Evolutionary conservation across 805 yeast species (phyloP), one percentile per base, ranked within the genome.

Genomic region (Candida bentonensis): DNA sequence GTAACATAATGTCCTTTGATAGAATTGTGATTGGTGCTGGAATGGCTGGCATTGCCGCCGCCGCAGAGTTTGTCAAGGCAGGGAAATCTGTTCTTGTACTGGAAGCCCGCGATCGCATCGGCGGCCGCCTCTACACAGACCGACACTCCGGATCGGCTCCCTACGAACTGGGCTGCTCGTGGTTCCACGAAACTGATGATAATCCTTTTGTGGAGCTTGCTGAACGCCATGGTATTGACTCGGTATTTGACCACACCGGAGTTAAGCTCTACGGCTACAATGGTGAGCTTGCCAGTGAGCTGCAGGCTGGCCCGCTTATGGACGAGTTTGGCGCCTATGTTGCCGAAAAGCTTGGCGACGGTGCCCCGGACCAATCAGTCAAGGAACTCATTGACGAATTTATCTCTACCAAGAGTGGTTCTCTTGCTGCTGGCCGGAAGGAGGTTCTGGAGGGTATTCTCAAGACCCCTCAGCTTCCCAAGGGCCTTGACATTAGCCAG

Each of bases 11-110:
- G 36, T 30, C 36, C 7, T 30, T 13, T 30, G 36, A 30, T 30
- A 30, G 36, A 30, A 54, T 60, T 20, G 50, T 60, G 13, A 48
- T 60, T 21, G 64, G 64, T 9, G 64, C 60, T 15, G 64, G 64
- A 17, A 47, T 51, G 27, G 59, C 63, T 4, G 64, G 64, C 21
- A 48, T 60, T 17, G 42, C 57, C 39, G 61, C 62, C 25, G 62
- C 64, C 2, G 50, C 52, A 15, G 47, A 51, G 30, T 49, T 60
- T 17, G 48, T 50, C 23, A 45, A 39, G 27, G 42, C 41, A 3
- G 54, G 55, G 39, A 28, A 47, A 20, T 47, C 48, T 30, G 52
- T 58, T 23, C 39, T 58, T 2, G 42, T 60, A 4, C 44, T 53
- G 15, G 64, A 60, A 41, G 63, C 60, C 22, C 48, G 63, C n/a